phyloP scores from a whole-genome alignment of 768 basidiomycete genomes.

The Infundibulicybe gibba region DNA sequence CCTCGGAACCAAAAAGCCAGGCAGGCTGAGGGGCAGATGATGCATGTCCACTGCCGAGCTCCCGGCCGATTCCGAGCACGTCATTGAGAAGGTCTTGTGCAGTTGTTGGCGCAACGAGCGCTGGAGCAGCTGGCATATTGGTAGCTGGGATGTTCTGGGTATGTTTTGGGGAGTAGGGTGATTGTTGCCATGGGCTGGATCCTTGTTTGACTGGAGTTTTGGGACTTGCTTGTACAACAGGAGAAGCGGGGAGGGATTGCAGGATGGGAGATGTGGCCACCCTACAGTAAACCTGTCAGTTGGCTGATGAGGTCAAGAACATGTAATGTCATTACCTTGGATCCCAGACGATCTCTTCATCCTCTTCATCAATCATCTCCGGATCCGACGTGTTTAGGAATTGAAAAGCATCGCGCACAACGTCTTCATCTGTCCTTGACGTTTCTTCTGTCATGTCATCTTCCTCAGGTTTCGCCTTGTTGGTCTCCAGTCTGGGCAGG shows the following conservation, averaged over 20 bases:
- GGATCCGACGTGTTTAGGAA: conserved; percentile 36
- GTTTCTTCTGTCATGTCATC: conserved; percentile 67
- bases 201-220: conserved; percentile 28
- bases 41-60: conserved; percentile 13
- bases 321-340: conserved; percentile 40
- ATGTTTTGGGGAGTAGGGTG: conserved; percentile 28
- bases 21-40: conserved; percentile 35
- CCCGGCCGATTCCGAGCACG: conserved; percentile 35
- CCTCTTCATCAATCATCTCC: conserved; percentile 47
- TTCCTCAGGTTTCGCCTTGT: conserved; percentile 30
- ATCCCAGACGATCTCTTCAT: conserved; percentile 78
- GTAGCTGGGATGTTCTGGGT: conserved; percentile 16
- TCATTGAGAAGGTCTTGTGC: conserved; percentile 66
- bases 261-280: conserved; percentile 21
- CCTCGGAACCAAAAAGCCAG: conserved; percentile 51
- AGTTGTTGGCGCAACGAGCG: conserved; percentile 42
- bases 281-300: conserved; percentile 11
- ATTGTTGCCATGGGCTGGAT: conserved; percentile 23
- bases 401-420: conserved; percentile 65
- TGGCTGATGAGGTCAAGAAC: neutral
- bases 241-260: conserved; percentile 25
- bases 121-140: conserved; percentile 12
- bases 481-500: no score
- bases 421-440: conserved; percentile 80
- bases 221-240: conserved; percentile 27